Evolutionary conservation across 257 asterid genomes (phyloP).

Genomic region (Plantago elongata): DNA sequence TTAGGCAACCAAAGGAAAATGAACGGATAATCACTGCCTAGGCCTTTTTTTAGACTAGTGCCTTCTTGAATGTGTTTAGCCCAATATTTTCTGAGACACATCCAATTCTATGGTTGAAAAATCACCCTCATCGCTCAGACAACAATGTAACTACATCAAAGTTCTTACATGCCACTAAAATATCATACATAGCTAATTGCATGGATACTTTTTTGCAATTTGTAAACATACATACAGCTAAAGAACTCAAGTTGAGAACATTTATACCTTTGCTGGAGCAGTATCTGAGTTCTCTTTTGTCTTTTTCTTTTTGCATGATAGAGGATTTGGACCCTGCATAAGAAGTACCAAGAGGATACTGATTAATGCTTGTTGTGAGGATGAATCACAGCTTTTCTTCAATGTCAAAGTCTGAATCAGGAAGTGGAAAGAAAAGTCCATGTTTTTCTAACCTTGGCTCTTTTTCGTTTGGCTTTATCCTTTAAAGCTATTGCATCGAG

Average conservation of each 20-base stretch:
- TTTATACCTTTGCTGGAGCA: conserved; percentile 47
- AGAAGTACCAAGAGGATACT: conserved; percentile 17
- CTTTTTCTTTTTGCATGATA: conserved; percentile 77
- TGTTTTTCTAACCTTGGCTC: conserved; percentile 40
- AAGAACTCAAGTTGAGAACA: neutral
- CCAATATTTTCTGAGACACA: too few relatives aligned
- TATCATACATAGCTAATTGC: neutral
- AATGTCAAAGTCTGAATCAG: neutral
- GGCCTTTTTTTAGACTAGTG: neutral
- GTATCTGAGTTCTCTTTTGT: conserved; percentile 23
- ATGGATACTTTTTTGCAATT: neutral
- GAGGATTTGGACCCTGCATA: conserved; percentile 86
- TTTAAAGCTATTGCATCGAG: conserved; percentile 24
- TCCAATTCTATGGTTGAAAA: too few relatives aligned
- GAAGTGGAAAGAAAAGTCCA: neutral
- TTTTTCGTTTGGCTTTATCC: conserved; percentile 49
- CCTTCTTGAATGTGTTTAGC: too few relatives aligned
- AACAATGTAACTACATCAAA: neutral
- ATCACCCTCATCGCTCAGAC: too few relatives aligned
- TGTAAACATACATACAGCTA: neutral
- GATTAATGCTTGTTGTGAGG: neutral
- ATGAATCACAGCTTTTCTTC: neutral
- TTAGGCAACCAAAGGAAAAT: too few relatives aligned
- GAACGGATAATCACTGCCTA: too few relatives aligned
- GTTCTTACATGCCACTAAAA: conserved; percentile 4